A percentile compares a stretch with the other conserved stretches of the same genome.
These are phyloP conservation scores for Amanita pseudoporphyria DNA, from an alignment of 768 basidiomycete genomes.

Conservation along the genomic window DNA sequence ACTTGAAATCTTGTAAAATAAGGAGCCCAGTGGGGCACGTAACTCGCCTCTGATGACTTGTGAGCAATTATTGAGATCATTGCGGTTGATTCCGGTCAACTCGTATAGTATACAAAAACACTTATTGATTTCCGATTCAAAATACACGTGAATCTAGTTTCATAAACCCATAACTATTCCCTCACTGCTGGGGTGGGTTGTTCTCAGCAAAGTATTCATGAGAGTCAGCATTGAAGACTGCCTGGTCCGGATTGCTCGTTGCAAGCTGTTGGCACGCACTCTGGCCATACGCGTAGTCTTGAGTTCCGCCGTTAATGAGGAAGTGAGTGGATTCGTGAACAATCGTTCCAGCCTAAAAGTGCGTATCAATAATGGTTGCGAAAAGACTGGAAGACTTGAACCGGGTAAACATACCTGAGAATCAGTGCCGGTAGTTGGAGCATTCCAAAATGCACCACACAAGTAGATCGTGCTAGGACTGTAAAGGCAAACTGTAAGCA, in stretches of 20 bases:
- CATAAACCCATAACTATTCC: too few species aligned
- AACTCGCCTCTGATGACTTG: too few species aligned
- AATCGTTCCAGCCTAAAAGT: slow-evolving; percentile 19
- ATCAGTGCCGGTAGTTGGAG: slow-evolving; percentile 8
- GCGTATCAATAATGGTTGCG: not conserved
- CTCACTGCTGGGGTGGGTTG: slow-evolving; percentile 17
- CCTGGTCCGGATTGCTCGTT: slow-evolving; percentile 23
- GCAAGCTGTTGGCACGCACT: slow-evolving; percentile 28
- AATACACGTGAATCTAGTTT: too few species aligned
- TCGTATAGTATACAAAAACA: too few species aligned
- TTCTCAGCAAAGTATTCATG: slow-evolving; percentile 47
- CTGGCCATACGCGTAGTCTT: slow-evolving; percentile 39
- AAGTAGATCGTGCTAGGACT: not conserved
- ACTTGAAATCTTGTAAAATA: too few species aligned
- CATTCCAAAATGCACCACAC: slow-evolving; percentile 4
- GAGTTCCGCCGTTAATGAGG: slow-evolving; percentile 29
- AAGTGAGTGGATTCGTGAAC: slow-evolving; percentile 40
- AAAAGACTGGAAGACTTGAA: slow-evolving; percentile 9
- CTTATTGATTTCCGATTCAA: too few species aligned
- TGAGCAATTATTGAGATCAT: too few species aligned
- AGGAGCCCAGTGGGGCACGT: too few species aligned
- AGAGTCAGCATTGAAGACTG: slow-evolving; percentile 36
- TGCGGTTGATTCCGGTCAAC: too few species aligned
- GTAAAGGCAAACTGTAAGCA: not conserved
- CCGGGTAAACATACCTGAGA: not conserved